Conservation (phyloP, 805 yeast species). For the Tetrapisispora nanseiensis region DNA sequence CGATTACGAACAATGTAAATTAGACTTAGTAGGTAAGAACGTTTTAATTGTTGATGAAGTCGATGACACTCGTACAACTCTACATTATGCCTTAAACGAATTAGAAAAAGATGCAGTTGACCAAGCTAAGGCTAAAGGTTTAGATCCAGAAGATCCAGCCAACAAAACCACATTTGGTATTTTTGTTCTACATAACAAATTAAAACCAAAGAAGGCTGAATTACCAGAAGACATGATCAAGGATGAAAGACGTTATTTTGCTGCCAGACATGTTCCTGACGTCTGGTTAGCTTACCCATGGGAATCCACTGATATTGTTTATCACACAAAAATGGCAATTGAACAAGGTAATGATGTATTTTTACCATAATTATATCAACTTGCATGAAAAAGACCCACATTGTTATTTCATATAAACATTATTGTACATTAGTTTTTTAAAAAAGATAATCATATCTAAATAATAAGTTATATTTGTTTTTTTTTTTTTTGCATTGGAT, state of each 20-base stretch:
- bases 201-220: conserved; percentile 61
- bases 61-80: conserved; percentile 77
- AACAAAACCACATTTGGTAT: conserved; percentile 56
- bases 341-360: conserved; percentile 63
- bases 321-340: conserved; percentile 60
- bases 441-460: not conserved
- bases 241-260: conserved; percentile 51
- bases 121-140: conserved; percentile 46
- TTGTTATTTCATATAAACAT: not conserved
- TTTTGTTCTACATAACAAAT: conserved; percentile 70
- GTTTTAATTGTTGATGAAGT: conserved; percentile 74
- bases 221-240: conserved; percentile 55
- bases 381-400: not conserved
- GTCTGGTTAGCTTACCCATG: conserved; percentile 83
- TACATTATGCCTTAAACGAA: conserved; percentile 70
- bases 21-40: conserved; percentile 57
- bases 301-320: conserved; percentile 70
- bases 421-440: not conserved
- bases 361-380: conserved; percentile 9
- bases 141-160: conserved; percentile 35
- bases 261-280: conserved; percentile 68
- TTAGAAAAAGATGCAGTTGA: conserved; percentile 58
- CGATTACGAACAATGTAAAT: conserved; percentile 53
- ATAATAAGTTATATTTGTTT: not conserved
- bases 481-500: not conserved